phyloP scores from a whole-genome alignment of 179 eudicot genomes.

The Beta macrorhiza region DNA sequence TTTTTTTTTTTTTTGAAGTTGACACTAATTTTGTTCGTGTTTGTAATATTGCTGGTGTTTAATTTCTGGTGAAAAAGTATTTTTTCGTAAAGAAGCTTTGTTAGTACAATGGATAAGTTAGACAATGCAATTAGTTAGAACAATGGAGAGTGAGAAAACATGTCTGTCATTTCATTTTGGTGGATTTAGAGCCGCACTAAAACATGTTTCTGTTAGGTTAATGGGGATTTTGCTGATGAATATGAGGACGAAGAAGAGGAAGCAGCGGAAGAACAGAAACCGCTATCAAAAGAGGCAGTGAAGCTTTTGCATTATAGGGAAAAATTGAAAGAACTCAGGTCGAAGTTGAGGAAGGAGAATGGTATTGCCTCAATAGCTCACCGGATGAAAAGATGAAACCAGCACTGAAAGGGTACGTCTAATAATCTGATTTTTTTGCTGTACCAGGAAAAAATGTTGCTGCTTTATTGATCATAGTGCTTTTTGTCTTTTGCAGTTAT shows the following conservation, averaged over 20 bases:
- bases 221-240: background rate
- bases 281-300: slow-evolving; percentile 48
- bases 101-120: no score
- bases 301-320: slow-evolving; percentile 60
- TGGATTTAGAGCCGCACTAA: background rate
- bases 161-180: no score
- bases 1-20: no score
- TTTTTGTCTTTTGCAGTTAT: slow-evolving; percentile 47
- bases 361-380: slow-evolving; percentile 20
- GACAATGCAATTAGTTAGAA: no score
- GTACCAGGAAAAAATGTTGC: background rate
- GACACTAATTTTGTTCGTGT: no score
- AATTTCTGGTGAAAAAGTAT: no score
- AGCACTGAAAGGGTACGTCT: slow-evolving; percentile 53
- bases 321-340: slow-evolving; percentile 57
- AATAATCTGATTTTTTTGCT: background rate
- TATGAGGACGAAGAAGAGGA: slow-evolving; percentile 16
- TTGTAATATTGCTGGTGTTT: no score
- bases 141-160: no score
- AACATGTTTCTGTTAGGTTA: background rate
- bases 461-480: background rate
- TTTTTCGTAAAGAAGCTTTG: no score
- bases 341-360: slow-evolving; percentile 52
- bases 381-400: slow-evolving; percentile 29
- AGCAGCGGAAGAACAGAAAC: slow-evolving; percentile 24